These are phyloP conservation scores for Psophocarpus tetragonolobus DNA, from an alignment of 306 rosid genomes.

Conservation along the genomic window DNA sequence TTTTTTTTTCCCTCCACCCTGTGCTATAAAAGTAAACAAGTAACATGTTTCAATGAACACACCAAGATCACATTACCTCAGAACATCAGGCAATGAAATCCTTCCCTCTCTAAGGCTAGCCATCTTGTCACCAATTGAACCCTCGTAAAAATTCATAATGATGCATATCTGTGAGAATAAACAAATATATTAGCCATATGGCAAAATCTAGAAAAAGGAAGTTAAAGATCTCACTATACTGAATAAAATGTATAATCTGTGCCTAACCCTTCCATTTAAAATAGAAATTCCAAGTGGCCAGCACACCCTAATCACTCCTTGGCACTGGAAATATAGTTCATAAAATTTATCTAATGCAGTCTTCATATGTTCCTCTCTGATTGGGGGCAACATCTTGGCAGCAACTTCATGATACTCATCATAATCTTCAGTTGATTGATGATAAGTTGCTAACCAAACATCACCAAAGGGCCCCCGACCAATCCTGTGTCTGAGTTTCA, in stretches of 20 bases:
- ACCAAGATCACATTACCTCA: constrained; percentile 60
- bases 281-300: constrained; percentile 72
- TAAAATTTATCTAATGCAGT: constrained; percentile 59
- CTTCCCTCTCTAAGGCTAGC: constrained; percentile 75
- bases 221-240: constrained; percentile 16
- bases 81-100: constrained; percentile 63
- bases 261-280: constrained; percentile 72
- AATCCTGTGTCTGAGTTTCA: constrained; percentile 87
- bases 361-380: constrained; percentile 72
- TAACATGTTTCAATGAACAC: constrained; percentile 6
- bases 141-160: constrained; percentile 81
- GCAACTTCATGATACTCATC: constrained; percentile 91
- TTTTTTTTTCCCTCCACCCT: neutral
- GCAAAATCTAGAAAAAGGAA: neutral
- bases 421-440: constrained; percentile 74
- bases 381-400: constrained; percentile 71
- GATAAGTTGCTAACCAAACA: constrained; percentile 94
- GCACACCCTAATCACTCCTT: constrained; percentile 53
- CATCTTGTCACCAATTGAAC: constrained; percentile 87
- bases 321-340: constrained; percentile 62
- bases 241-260: constrained; percentile 13
- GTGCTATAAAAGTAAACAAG: constrained; percentile 12
- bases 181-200: constrained; percentile 25
- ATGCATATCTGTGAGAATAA: constrained; percentile 65
- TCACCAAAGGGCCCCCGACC: constrained; percentile 95